Conservation (phyloP, 2,329 filamentous ascomycete genomes). For the Verticillium nonalfalfae region DNA sequence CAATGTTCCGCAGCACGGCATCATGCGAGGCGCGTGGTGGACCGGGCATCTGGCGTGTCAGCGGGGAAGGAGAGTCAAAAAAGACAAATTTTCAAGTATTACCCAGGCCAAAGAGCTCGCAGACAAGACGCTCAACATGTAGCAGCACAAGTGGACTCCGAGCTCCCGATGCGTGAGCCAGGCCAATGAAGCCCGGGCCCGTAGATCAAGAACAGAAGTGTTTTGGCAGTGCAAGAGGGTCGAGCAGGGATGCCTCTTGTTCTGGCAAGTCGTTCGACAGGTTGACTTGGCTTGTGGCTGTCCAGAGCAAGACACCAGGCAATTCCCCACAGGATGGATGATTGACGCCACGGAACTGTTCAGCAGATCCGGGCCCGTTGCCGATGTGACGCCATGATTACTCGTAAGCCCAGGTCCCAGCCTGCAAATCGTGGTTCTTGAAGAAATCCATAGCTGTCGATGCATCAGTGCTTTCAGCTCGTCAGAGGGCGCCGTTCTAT, state of each 20-base stretch:
- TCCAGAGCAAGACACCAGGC: not conserved
- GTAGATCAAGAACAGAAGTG: constrained; percentile 24
- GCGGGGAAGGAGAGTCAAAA: constrained; percentile 15
- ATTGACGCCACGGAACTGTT: constrained; percentile 5
- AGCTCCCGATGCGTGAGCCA: constrained; percentile 12
- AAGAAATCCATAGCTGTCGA: no score
- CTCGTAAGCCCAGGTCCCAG: not conserved
- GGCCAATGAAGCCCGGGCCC: constrained; percentile 16
- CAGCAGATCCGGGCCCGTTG: constrained; percentile 12
- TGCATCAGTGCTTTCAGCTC: not conserved
- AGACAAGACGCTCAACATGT: constrained; percentile 4
- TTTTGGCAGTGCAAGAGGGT: constrained; percentile 19
- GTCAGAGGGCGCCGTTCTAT: not conserved
- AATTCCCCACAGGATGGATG: constrained; percentile 16
- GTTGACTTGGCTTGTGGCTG: not conserved
- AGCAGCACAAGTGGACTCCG: constrained; percentile 10
- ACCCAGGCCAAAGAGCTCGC: constrained; percentile 6
- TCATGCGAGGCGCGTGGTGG: constrained; percentile 12
- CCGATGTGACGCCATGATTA: not conserved
- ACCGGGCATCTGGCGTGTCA: constrained; percentile 10
- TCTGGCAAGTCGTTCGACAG: constrained; percentile 12
- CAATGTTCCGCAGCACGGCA: constrained; percentile 7
- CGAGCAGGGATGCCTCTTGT: constrained; percentile 13
- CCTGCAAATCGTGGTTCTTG: not conserved
- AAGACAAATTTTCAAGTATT: constrained; percentile 18